Conservation (phyloP, 2,329 filamentous ascomycete genomes). For the Colletotrichum lupini region DNA sequence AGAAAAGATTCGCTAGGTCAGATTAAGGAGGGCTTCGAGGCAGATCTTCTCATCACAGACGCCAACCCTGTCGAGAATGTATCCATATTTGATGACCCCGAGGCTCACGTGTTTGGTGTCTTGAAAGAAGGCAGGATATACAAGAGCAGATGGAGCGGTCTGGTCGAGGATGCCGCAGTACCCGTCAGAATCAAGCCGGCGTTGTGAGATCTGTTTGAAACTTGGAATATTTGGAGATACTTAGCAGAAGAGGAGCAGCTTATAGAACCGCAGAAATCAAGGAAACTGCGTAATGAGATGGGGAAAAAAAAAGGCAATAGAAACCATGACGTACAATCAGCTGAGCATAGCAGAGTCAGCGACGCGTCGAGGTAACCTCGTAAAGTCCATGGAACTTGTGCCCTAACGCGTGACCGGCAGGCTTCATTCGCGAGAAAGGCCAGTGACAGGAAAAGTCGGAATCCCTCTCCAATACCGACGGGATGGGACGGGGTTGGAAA, state of each 20-base stretch:
- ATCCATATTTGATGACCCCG: slow-evolving; percentile 58
- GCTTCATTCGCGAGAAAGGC: neutral
- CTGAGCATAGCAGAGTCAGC: neutral
- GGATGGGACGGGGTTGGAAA: neutral
- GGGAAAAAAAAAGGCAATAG: no score
- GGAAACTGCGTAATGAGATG: no score
- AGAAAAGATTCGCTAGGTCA: slow-evolving; percentile 60
- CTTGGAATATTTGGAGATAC: no score
- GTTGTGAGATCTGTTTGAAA: neutral
- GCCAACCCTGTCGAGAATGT: slow-evolving; percentile 66
- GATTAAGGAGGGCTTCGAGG: slow-evolving; percentile 60
- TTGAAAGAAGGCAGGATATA: slow-evolving; percentile 64
- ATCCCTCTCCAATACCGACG: neutral
- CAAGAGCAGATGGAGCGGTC: slow-evolving; percentile 38
- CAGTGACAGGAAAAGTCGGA: neutral
- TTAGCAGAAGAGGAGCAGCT: no score
- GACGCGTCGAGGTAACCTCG: neutral
- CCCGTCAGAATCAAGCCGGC: slow-evolving; percentile 27
- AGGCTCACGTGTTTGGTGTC: slow-evolving; percentile 58
- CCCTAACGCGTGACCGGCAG: neutral
- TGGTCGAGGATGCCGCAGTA: slow-evolving; percentile 35
- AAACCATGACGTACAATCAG: neutral
- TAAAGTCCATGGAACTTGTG: neutral
- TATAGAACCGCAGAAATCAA: no score
- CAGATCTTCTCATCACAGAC: slow-evolving; percentile 64